Conservation (phyloP, 768 basidiomycete species). For the Cubamyces lactineus region DNA sequence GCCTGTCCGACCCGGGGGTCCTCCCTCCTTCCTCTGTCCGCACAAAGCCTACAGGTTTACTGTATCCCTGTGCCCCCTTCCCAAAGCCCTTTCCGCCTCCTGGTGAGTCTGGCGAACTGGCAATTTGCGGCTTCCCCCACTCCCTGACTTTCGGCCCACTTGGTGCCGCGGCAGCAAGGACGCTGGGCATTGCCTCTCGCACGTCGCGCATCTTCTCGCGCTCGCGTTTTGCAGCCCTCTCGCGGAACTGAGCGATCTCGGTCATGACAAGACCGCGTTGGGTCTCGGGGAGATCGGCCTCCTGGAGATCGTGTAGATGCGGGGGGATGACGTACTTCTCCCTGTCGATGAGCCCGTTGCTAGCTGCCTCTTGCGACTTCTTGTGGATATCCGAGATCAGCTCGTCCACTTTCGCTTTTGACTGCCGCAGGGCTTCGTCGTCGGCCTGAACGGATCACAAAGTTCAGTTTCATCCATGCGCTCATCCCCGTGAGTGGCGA, state of each 20-base stretch:
- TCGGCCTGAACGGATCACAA: conserved; percentile 55
- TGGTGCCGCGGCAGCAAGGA: conserved; percentile 44
- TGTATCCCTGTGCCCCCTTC: conserved; percentile 75
- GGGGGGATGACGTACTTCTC: conserved; percentile 91
- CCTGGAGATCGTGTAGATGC: conserved; percentile 95
- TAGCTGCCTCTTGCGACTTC: conserved; percentile 73
- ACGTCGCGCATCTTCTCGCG: conserved; percentile 87
- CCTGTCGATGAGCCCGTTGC: conserved; percentile 74
- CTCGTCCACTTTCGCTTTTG: conserved; percentile 65
- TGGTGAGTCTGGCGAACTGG: conserved; percentile 29
- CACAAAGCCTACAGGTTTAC: conserved; percentile 83
- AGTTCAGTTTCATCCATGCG: neutral
- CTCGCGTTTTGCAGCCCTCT: conserved; percentile 89
- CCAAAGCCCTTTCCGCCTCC: conserved; percentile 54
- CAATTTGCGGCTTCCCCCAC: conserved; percentile 69
- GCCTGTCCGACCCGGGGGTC: conserved; percentile 36
- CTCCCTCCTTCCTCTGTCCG: conserved; percentile 56
- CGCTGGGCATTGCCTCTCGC: conserved; percentile 47
- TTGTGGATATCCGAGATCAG: conserved; percentile 74
- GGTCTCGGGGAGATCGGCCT: conserved; percentile 95
- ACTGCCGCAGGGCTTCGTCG: conserved; percentile 62
- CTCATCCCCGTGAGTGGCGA: neutral
- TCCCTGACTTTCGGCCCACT: conserved; percentile 79
- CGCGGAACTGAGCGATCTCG: conserved; percentile 95
- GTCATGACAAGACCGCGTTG: conserved; percentile 91